Evolutionary conservation across 1,284 basidiomycete species (phyloP).

Genomic region (Takashimella koratensis): DNA sequence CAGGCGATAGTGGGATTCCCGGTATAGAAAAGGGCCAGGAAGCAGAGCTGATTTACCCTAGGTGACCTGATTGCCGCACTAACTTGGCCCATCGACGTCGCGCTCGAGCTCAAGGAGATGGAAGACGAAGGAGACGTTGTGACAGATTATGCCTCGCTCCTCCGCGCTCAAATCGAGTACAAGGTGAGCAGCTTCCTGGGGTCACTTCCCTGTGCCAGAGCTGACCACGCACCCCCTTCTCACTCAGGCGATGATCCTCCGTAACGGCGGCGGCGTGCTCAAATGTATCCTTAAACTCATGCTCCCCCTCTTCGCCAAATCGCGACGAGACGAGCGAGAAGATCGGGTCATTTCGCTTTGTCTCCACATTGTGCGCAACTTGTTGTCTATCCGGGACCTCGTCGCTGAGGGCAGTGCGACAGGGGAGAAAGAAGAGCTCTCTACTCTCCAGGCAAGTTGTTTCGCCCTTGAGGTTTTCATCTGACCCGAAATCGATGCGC

Average conservation of each 20-base stretch:
- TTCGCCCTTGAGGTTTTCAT: not conserved
- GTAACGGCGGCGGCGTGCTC: slow-evolving; percentile 55
- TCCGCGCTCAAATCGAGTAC: slow-evolving; percentile 77
- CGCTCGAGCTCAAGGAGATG: slow-evolving; percentile 83
- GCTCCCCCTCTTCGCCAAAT: slow-evolving; percentile 64
- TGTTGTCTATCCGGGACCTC: slow-evolving; percentile 82
- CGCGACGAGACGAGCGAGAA: slow-evolving; percentile 69
- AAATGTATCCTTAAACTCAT: slow-evolving; percentile 65
- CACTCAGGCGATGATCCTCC: slow-evolving; percentile 54
- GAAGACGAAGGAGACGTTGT: slow-evolving; percentile 64
- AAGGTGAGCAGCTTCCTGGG: slow-evolving; percentile 55
- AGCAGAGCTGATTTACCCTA: slow-evolving; percentile 16
- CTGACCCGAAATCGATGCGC: not conserved
- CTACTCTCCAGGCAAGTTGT: slow-evolving; percentile 60
- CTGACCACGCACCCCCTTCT: not conserved
- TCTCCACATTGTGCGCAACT: slow-evolving; percentile 84
- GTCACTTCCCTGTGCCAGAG: not conserved
- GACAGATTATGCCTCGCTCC: slow-evolving; percentile 79
- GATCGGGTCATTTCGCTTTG: slow-evolving; percentile 79
- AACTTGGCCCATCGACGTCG: slow-evolving; percentile 95
- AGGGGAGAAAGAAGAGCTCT: slow-evolving; percentile 69
- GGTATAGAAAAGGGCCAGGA: not conserved
- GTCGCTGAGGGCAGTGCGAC: slow-evolving; percentile 64
- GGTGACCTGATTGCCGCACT: slow-evolving; percentile 85
- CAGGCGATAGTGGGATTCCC: too few relatives aligned